phyloP scores from a whole-genome alignment of 768 basidiomycete genomes.

The Cytidiella melzeri region DNA sequence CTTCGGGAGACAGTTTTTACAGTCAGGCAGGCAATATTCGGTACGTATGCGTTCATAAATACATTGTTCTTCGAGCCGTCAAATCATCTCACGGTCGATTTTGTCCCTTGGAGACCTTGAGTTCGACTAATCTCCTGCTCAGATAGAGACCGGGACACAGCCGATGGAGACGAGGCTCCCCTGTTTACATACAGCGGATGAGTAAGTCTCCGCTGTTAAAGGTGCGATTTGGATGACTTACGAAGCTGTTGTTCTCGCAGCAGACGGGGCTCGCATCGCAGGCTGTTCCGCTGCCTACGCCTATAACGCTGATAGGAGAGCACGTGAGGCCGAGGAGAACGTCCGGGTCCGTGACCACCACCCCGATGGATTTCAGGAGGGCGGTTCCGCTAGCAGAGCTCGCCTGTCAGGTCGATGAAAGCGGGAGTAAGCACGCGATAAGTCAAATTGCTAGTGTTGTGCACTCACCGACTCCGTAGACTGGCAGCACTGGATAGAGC shows the following conservation, averaged over 20 bases:
- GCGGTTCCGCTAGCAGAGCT: background rate
- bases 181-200: background rate
- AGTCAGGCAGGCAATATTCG: no score
- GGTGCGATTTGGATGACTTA: background rate
- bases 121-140: background rate
- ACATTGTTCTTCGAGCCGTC: no score
- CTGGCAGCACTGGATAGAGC: slow-evolving; percentile 13
- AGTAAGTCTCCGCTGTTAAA: background rate
- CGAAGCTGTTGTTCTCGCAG: slow-evolving; percentile 15
- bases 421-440: background rate
- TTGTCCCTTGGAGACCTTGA: no score
- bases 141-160: slow-evolving; percentile 11
- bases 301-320: slow-evolving; percentile 12
- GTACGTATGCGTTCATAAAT: no score
- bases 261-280: slow-evolving; percentile 13
- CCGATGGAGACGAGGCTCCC: slow-evolving; percentile 13
- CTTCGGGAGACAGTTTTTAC: no score
- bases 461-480: slow-evolving; percentile 1
- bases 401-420: slow-evolving; percentile 4
- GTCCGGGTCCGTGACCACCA: slow-evolving; percentile 11
- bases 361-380: slow-evolving; percentile 4
- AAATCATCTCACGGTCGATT: no score
- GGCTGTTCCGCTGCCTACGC: slow-evolving; percentile 11
- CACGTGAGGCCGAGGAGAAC: slow-evolving; percentile 13
- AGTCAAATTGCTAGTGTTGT: no score